A percentile compares a stretch with the other conserved stretches of the same genome.
Conservation (phyloP, 352 stramenopile genomes). For the Globisporangium irregulare region DNA sequence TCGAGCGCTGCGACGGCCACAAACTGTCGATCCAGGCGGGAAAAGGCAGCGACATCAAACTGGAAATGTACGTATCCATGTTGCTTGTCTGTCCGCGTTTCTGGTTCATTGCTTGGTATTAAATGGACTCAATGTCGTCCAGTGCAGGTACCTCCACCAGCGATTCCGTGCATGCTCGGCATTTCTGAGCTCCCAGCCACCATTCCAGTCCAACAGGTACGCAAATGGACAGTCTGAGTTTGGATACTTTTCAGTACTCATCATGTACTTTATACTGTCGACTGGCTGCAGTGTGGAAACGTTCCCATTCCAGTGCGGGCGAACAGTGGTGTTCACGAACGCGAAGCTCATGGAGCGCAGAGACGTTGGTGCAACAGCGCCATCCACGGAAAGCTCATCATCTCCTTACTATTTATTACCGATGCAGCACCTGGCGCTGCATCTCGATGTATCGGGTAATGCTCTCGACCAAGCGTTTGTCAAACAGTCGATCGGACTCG, state of each 20-base stretch:
- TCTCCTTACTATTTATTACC: conserved; percentile 27
- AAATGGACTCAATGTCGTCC: background rate
- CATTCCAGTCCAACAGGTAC: conserved; percentile 24
- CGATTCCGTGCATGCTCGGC: conserved; percentile 49
- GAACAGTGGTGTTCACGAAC: conserved; percentile 51
- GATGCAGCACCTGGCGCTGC: conserved; percentile 34
- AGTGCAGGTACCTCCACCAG: conserved; percentile 58
- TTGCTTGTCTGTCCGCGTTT: background rate
- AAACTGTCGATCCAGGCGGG: conserved; percentile 35
- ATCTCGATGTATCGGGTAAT: conserved; percentile 18
- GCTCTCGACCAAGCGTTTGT: conserved; percentile 8
- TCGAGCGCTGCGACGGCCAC: conserved; percentile 34
- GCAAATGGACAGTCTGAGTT: background rate
- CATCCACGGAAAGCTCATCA: background rate
- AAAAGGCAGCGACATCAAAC: conserved; percentile 17
- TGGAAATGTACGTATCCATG: conserved; percentile 23
- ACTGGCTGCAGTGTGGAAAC: conserved; percentile 17
- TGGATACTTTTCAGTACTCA: too few relatives aligned
- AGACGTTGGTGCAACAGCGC: conserved; percentile 16
- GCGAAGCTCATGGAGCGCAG: conserved; percentile 56
- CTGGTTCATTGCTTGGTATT: background rate
- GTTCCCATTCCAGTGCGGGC: conserved; percentile 40
- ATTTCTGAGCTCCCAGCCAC: conserved; percentile 20
- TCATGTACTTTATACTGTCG: too few relatives aligned
- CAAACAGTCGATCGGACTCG: conserved; percentile 13